phyloP scores from a whole-genome alignment of 2,329 filamentous ascomycete species.

The Pseudopithomyces maydicus region DNA sequence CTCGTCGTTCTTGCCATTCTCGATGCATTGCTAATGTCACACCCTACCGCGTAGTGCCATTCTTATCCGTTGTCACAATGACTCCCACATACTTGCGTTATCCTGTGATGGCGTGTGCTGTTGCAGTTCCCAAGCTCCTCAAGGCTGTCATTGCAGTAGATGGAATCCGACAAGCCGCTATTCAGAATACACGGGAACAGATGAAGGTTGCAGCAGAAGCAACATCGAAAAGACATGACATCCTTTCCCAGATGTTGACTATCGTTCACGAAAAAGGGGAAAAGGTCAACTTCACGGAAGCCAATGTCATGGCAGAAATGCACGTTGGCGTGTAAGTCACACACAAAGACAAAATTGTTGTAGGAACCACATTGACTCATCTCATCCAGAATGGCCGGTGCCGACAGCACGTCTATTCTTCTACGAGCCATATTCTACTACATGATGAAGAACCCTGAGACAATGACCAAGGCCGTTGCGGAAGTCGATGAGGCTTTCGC shows the following conservation, averaged over 20 bases:
- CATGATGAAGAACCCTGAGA: constrained; percentile 37
- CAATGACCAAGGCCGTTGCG: constrained; percentile 8
- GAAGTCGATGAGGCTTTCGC: constrained; percentile 24
- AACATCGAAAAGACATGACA: constrained; percentile 24
- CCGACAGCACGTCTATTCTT: constrained; percentile 43
- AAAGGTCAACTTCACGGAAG: constrained; percentile 36
- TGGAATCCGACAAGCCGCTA: constrained; percentile 14
- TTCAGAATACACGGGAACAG: constrained; percentile 13
- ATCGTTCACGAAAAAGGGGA: constrained; percentile 37
- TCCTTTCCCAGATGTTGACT: constrained; percentile 35
- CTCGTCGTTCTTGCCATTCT: too few relatives aligned
- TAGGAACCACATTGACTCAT: not conserved
- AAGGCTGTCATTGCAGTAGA: constrained; percentile 23
- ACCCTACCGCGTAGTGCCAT: constrained; percentile 20
- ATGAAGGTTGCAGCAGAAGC: constrained; percentile 11
- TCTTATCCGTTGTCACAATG: constrained; percentile 14
- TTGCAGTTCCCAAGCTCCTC: constrained; percentile 21
- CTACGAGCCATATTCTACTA: constrained; percentile 46
- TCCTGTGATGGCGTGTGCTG: constrained; percentile 11
- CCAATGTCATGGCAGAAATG: constrained; percentile 32
- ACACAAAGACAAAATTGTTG: not conserved
- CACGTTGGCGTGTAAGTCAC: constrained; percentile 33
- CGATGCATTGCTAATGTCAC: not conserved
- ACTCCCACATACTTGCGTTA: constrained; percentile 13
- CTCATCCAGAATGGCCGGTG: constrained; percentile 32